Evolutionary conservation across 1,284 basidiomycete genomes (phyloP).

Genomic region (Puccinia polysora): DNA sequence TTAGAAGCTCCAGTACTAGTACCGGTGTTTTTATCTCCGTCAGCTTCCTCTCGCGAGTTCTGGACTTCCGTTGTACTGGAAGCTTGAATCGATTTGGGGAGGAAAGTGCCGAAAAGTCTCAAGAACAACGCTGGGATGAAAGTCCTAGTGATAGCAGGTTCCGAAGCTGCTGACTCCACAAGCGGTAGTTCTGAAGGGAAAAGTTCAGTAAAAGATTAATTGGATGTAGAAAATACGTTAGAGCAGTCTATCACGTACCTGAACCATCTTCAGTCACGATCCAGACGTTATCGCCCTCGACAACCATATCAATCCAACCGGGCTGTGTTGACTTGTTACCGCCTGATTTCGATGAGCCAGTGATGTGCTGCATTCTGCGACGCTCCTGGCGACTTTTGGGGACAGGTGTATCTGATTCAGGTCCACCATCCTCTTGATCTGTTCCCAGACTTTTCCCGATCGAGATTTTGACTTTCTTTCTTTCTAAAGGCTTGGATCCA

Average conservation of each 20-base stretch:
- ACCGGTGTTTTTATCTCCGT: too few relatives aligned
- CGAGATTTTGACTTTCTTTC: slow-evolving; percentile 44
- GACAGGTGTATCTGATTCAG: slow-evolving; percentile 45
- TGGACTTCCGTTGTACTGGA: too few relatives aligned
- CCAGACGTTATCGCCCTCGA: slow-evolving; percentile 49
- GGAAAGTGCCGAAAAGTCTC: too few relatives aligned
- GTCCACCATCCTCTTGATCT: slow-evolving; percentile 32
- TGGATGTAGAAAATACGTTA: too few relatives aligned
- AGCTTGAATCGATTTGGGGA: too few relatives aligned
- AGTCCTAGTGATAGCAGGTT: too few relatives aligned
- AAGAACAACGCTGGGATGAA: too few relatives aligned
- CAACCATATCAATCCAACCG: slow-evolving; percentile 48
- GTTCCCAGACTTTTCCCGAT: slow-evolving; percentile 16
- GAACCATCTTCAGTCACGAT: slow-evolving; percentile 49
- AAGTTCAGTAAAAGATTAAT: too few relatives aligned
- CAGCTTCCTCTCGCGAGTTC: too few relatives aligned
- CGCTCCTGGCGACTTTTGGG: slow-evolving; percentile 48
- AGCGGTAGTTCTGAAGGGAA: too few relatives aligned
- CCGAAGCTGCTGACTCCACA: too few relatives aligned
- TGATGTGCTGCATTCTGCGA: slow-evolving; percentile 45
- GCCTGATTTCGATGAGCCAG: slow-evolving; percentile 44
- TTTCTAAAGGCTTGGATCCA: slow-evolving; percentile 9
- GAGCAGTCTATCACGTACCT: slow-evolving; percentile 47
- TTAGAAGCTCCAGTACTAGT: too few relatives aligned
- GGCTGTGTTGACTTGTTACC: slow-evolving; percentile 45